Evolutionary conservation across 495 filamentous ascomycete species (phyloP).

Genomic region (Durotheca rogersii): DNA sequence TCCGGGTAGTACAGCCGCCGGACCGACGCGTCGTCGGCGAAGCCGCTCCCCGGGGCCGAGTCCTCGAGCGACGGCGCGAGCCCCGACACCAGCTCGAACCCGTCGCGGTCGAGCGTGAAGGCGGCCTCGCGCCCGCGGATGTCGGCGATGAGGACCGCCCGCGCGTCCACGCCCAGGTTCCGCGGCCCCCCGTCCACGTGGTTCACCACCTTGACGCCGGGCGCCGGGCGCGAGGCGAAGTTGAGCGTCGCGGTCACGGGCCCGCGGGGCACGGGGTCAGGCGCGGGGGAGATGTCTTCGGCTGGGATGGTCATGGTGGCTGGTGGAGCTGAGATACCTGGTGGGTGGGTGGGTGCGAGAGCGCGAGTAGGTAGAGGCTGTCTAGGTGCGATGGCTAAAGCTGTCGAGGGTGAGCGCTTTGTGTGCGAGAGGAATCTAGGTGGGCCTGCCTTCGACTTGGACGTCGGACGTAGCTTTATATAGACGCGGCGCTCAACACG

Average conservation of each 20-base stretch:
- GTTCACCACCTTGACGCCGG: slow-evolving; percentile 64
- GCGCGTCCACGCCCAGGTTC: slow-evolving; percentile 56
- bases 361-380: no score
- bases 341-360: neutral
- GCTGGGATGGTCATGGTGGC: slow-evolving; percentile 38
- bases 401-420: no score
- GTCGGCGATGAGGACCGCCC: slow-evolving; percentile 60
- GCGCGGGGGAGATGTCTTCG: neutral
- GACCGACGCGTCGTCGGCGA: slow-evolving; percentile 64
- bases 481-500: neutral
- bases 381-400: no score
- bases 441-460: neutral
- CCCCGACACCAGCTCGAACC: slow-evolving; percentile 61
- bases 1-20: slow-evolving; percentile 78
- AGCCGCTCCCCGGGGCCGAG: slow-evolving; percentile 42
- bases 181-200: slow-evolving; percentile 66
- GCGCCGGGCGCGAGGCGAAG: slow-evolving; percentile 63
- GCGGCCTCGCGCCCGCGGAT: slow-evolving; percentile 63
- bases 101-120: slow-evolving; percentile 71
- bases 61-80: slow-evolving; percentile 52
- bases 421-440: neutral
- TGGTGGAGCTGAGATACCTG: neutral
- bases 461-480: neutral
- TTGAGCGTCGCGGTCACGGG: slow-evolving; percentile 62
- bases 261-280: slow-evolving; percentile 59